phyloP scores from a whole-genome alignment of 371 early-diverging fungal genomes.

The Mortierella sp. region DNA sequence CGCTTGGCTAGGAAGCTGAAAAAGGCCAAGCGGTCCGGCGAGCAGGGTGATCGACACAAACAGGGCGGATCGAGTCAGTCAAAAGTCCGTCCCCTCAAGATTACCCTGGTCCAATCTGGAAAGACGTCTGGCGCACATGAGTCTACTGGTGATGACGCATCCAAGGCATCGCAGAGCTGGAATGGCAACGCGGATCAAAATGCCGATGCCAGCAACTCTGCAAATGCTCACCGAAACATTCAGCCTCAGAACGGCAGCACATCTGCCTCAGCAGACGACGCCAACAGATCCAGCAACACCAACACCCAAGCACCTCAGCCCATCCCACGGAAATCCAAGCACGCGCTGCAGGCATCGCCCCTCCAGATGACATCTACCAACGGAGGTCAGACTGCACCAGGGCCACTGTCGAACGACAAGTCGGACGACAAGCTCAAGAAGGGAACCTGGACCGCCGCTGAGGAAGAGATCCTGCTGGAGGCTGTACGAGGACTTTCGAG shows the following conservation, averaged over 20 bases:
- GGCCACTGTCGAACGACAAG: slow-evolving; percentile 23
- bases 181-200: slow-evolving; percentile 11
- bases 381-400: slow-evolving; percentile 21
- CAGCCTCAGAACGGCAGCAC: slow-evolving; percentile 5
- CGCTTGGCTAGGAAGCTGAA: slow-evolving; percentile 38
- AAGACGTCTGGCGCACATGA: slow-evolving; percentile 21
- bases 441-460: slow-evolving; percentile 52
- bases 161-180: slow-evolving; percentile 35
- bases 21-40: slow-evolving; percentile 17
- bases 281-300: slow-evolving; percentile 2
- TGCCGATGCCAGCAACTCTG: neutral
- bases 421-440: slow-evolving; percentile 57
- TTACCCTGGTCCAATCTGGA: slow-evolving; percentile 42
- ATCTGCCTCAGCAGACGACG: neutral
- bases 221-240: neutral
- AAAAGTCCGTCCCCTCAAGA: slow-evolving; percentile 29
- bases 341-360: neutral
- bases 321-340: slow-evolving; percentile 18
- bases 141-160: slow-evolving; percentile 11
- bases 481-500: slow-evolving; percentile 50
- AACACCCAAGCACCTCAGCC: slow-evolving; percentile 13
- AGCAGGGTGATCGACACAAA: slow-evolving; percentile 13
- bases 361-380: slow-evolving; percentile 17
- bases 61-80: neutral
- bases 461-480: slow-evolving; percentile 50